Percentiles rank a stretch among this genome's conserved stretches.
These are phyloP conservation scores for Papilionanthe hybrid DNA, from an alignment of 116 monocot genomes.

Conservation along the genomic window DNA sequence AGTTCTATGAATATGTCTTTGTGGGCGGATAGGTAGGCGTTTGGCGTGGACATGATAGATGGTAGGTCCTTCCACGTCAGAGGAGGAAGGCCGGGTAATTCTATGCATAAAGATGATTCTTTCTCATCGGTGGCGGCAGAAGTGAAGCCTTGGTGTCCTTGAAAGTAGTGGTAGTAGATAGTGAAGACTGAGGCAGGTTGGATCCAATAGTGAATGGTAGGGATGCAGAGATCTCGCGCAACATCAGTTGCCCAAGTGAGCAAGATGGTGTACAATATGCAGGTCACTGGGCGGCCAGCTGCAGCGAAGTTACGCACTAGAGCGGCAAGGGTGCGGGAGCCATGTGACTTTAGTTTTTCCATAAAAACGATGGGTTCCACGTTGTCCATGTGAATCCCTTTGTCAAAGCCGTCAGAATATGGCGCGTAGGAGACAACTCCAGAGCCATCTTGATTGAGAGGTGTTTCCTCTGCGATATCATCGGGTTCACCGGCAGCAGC, in stretches of 20 bases:
- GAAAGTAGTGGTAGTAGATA: background rate
- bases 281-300: slow-evolving; percentile 12
- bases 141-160: too few relatives aligned
- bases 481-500: background rate
- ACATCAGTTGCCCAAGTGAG: slow-evolving; percentile 13
- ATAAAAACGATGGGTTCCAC: background rate
- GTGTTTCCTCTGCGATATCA: background rate
- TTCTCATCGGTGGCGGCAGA: background rate
- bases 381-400: background rate
- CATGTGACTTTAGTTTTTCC: background rate
- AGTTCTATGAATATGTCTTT: too few relatives aligned
- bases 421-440: background rate
- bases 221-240: background rate
- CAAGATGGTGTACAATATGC: slow-evolving; percentile 22
- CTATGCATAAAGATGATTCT: background rate
- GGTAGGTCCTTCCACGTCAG: slow-evolving; percentile 13
- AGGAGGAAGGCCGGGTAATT: slow-evolving; percentile 16
- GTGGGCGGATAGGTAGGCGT: background rate
- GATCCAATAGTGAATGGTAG: slow-evolving; percentile 1
- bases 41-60: slow-evolving; percentile 3
- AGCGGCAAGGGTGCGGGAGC: slow-evolving; percentile 11
- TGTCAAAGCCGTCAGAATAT: slow-evolving; percentile 21
- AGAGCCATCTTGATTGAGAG: background rate
- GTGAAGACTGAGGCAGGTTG: background rate
- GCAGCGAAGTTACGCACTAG: slow-evolving; percentile 8